Evolutionary conservation across 345 rosid species (phyloP).

Genomic region (Zanthoxylum bungeanum): DNA sequence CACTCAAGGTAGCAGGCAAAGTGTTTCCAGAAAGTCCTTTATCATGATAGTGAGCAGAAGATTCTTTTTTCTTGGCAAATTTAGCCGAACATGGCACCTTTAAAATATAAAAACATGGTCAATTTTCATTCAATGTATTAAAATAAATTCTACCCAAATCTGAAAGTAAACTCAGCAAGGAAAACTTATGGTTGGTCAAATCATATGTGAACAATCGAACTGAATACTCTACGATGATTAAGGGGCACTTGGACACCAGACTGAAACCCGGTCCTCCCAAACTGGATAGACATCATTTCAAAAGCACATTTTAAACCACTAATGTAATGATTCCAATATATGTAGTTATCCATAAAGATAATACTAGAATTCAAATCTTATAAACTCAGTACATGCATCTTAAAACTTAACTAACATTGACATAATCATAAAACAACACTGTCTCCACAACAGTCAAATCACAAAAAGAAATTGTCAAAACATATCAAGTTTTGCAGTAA

Average conservation of each 20-base stretch:
- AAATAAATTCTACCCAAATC: not conserved
- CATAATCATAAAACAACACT: not conserved
- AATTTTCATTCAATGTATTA: not conserved
- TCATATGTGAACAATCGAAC: not conserved
- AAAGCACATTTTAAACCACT: not conserved
- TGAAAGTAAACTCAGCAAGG: not conserved
- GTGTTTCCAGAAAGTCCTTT: not conserved
- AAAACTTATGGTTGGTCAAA: not conserved
- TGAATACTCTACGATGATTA: not conserved
- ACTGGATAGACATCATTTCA: not conserved
- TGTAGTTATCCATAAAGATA: not conserved
- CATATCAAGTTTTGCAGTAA: not conserved
- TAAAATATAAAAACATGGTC: not conserved
- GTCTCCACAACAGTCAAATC: not conserved
- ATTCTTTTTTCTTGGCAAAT: slow-evolving; percentile 14
- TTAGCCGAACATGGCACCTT: slow-evolving; percentile 17
- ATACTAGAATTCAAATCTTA: not conserved
- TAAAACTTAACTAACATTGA: not conserved
- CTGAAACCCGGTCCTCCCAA: not conserved
- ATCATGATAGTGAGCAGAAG: not conserved
- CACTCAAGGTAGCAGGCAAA: slow-evolving; percentile 9
- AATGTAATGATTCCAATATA: not conserved
- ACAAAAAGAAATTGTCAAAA: slow-evolving; percentile 2
- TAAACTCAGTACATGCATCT: not conserved
- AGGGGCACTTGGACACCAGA: not conserved